phyloP scores from a whole-genome alignment of 148 eudicot species.

The Pouteria glomerata region DNA sequence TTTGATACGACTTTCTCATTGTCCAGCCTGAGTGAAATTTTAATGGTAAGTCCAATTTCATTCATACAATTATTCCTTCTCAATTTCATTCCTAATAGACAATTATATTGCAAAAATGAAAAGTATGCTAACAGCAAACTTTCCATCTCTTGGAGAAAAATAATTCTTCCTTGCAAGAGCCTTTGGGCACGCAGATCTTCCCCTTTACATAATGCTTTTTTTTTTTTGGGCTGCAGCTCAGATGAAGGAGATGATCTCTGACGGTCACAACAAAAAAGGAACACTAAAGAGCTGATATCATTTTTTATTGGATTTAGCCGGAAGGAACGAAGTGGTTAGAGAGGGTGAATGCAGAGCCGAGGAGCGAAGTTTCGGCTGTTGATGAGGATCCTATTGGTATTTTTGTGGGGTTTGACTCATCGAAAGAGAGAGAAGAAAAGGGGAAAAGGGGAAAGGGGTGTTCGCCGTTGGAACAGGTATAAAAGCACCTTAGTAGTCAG shows the following conservation, averaged over 20 bases:
- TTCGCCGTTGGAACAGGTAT: neutral
- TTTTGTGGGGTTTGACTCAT: neutral
- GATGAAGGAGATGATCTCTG: neutral
- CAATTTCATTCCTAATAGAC: neutral
- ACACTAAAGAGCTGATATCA: neutral
- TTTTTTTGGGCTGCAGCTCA: neutral
- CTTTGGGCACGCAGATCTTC: too few species aligned
- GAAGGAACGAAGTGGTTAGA: neutral
- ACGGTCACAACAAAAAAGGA: neutral
- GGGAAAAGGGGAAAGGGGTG: too few species aligned
- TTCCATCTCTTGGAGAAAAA: too few species aligned
- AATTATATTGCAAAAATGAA: neutral
- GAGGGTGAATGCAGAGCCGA: neutral
- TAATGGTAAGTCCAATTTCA: constrained; percentile 8
- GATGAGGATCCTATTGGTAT: too few species aligned
- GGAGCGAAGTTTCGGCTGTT: neutral
- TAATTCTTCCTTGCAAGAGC: too few species aligned
- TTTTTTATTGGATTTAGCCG: neutral
- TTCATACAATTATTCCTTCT: neutral
- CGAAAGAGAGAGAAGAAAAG: too few species aligned
- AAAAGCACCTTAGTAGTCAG: neutral
- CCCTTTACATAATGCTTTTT: neutral
- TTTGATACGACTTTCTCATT: too few species aligned
- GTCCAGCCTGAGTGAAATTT: constrained; percentile 2
- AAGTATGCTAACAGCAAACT: neutral